Evolutionary conservation across 2,329 filamentous ascomycete genomes (phyloP).

Genomic region (Trichoderma hamatum): DNA sequence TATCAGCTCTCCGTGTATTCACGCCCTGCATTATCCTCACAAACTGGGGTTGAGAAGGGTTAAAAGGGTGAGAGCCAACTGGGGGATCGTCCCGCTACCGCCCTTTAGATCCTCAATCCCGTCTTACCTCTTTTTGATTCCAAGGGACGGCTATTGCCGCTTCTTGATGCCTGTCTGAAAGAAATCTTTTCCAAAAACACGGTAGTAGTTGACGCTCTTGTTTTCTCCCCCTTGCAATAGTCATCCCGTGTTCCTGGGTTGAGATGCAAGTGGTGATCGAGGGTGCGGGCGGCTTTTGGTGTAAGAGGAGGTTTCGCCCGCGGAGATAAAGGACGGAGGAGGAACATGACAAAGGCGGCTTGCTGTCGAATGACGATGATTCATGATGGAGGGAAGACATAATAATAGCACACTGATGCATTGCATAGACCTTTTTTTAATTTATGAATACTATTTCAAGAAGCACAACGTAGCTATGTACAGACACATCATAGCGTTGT

Average conservation of each 20-base stretch:
- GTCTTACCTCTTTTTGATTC: not conserved
- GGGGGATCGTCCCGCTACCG: slow-evolving; percentile 25
- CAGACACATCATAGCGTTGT: not conserved
- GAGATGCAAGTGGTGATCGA: not conserved
- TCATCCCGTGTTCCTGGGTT: not conserved
- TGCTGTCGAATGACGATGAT: not conserved
- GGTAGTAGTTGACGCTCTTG: not conserved
- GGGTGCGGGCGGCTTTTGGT: slow-evolving; percentile 7
- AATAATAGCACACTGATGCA: not conserved
- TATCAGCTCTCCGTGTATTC: not conserved
- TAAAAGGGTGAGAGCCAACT: not conserved
- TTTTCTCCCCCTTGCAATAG: not conserved
- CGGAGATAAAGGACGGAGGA: too few relatives aligned
- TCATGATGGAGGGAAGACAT: not conserved
- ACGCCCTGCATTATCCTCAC: not conserved
- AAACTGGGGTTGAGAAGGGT: not conserved
- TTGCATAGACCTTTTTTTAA: not conserved
- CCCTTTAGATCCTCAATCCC: slow-evolving; percentile 6
- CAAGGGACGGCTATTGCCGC: slow-evolving; percentile 8
- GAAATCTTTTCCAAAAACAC: not conserved
- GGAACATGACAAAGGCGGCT: not conserved
- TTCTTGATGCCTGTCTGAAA: not conserved
- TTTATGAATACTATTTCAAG: not conserved
- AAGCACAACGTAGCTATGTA: not conserved
- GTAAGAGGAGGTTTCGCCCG: not conserved